Conservation (phyloP, 257 asterid genomes). For the Mitragyna speciosa region DNA sequence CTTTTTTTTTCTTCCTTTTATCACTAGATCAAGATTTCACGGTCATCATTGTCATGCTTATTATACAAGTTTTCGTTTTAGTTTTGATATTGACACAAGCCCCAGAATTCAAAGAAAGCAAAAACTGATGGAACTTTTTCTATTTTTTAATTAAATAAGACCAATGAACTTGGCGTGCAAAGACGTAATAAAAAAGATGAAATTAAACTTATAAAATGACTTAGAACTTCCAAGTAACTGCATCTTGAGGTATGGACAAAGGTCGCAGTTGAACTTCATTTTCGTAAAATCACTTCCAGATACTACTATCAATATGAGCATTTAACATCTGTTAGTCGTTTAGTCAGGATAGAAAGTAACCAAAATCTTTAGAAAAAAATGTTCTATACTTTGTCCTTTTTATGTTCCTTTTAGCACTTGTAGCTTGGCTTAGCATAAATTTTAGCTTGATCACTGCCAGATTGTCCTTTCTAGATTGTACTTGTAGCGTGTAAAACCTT, state of each 20-base stretch:
- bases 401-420: background rate
- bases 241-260: background rate
- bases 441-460: background rate
- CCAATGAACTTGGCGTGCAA: too few species aligned
- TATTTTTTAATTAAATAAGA: too few species aligned
- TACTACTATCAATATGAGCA: background rate
- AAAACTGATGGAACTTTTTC: too few species aligned
- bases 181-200: background rate
- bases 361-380: background rate
- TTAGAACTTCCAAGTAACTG: background rate
- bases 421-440: background rate
- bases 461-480: background rate
- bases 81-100: background rate
- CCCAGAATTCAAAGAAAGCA: too few species aligned
- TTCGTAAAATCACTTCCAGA: background rate
- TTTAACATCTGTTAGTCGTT: background rate
- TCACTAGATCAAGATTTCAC: background rate
- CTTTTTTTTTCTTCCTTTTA: background rate
- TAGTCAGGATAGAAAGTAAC: background rate
- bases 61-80: background rate
- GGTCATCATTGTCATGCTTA: background rate
- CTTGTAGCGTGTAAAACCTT: background rate
- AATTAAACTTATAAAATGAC: background rate
- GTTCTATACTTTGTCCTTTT: background rate
- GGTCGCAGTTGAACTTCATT: background rate